Evolutionary conservation across 2,329 filamentous ascomycete genomes (phyloP).

Genomic region (Colletotrichum orbiculare): DNA sequence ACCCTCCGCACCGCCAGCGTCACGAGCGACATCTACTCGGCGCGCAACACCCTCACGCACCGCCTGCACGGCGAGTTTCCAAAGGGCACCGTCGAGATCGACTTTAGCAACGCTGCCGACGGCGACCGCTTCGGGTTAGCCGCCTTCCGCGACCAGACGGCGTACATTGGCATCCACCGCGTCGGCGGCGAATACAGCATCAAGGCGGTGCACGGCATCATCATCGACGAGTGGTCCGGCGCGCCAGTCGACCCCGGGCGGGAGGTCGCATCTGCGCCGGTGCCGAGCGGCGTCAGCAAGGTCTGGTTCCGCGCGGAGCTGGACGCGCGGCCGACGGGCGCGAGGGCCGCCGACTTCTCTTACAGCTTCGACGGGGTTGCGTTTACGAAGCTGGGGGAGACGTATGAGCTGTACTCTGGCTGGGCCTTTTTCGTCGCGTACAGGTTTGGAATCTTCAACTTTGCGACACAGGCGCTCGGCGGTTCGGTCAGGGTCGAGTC

Average conservation of each 20-base stretch:
- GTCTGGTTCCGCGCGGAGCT: constrained; percentile 41
- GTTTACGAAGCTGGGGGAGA: constrained; percentile 44
- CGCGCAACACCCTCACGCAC: constrained; percentile 60
- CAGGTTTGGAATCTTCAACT: constrained; percentile 61
- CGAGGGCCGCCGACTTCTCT: constrained; percentile 38
- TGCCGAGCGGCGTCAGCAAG: constrained; percentile 36
- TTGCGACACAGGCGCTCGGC: constrained; percentile 55
- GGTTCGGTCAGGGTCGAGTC: constrained; percentile 49
- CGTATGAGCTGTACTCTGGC: constrained; percentile 50
- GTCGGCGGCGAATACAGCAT: constrained; percentile 45
- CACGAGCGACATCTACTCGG: constrained; percentile 60
- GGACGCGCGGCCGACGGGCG: constrained; percentile 41
- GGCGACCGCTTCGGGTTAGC: constrained; percentile 65
- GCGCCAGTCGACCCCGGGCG: constrained; percentile 37
- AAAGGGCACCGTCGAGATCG: constrained; percentile 60
- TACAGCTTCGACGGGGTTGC: constrained; percentile 42
- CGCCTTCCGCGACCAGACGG: constrained; percentile 63
- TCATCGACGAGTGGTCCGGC: constrained; percentile 47
- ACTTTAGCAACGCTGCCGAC: constrained; percentile 59
- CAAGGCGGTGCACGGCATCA: constrained; percentile 51
- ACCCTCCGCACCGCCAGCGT: constrained; percentile 61
- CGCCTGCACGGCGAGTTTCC: constrained; percentile 58
- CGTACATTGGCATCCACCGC: constrained; percentile 63
- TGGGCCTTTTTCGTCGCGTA: constrained; percentile 63
- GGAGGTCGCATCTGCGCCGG: constrained; percentile 38